Conservation (phyloP, 2,329 filamentous ascomycete species). For the Beauveria bassiana region DNA sequence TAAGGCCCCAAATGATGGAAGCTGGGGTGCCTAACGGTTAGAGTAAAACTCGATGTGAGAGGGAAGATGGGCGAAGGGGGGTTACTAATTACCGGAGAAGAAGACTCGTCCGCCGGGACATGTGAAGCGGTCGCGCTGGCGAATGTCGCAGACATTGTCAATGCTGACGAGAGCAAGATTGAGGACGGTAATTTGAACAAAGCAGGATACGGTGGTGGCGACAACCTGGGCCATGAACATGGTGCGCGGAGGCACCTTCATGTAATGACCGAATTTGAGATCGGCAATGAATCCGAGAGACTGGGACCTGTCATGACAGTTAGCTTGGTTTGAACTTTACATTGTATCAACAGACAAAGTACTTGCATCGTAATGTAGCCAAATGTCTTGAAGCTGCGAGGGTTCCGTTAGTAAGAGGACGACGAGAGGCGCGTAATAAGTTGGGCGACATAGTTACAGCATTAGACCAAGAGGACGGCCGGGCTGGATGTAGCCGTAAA, state of each 20-base stretch:
- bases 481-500: constrained; percentile 69
- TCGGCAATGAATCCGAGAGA: constrained; percentile 57
- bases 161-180: constrained; percentile 57
- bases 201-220: constrained; percentile 57
- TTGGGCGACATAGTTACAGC: constrained; percentile 39
- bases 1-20: constrained; percentile 60
- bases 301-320: constrained; percentile 36
- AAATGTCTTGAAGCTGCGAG: constrained; percentile 52
- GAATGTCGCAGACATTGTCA: constrained; percentile 51
- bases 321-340: neutral
- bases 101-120: constrained; percentile 58
- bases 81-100: constrained; percentile 44
- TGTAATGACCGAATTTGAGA: constrained; percentile 66
- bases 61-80: neutral
- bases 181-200: constrained; percentile 58
- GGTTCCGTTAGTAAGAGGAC: neutral
- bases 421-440: neutral
- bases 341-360: too few species aligned
- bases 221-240: constrained; percentile 61
- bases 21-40: constrained; percentile 26
- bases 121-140: constrained; percentile 51
- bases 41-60: neutral
- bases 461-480: constrained; percentile 65
- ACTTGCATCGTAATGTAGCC: constrained; percentile 51
- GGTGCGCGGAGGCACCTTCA: constrained; percentile 60